A percentile compares a stretch with the other conserved stretches of the same genome.
phyloP scores from a whole-genome alignment of 106 monocot species.

The Narthecium ossifragum region DNA sequence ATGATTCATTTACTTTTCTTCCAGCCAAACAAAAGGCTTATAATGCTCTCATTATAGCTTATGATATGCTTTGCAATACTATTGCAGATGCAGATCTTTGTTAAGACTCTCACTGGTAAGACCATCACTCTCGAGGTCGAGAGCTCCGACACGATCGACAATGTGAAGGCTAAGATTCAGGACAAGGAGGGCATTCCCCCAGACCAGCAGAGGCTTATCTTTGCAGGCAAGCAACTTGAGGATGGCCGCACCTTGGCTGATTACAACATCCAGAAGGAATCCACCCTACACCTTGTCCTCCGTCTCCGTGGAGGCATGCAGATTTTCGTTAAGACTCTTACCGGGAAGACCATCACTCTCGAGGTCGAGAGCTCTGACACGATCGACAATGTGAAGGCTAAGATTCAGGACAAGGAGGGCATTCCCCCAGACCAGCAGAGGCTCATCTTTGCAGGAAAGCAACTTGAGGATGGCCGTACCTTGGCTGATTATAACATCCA shows the following conservation, averaged over 20 bases:
- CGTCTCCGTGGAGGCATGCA: slow-evolving; percentile 45
- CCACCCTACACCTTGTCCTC: slow-evolving; percentile 44
- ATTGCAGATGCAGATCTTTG: slow-evolving; percentile 87
- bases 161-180: slow-evolving; percentile 58
- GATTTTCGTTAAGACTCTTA: slow-evolving; percentile 45
- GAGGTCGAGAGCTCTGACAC: slow-evolving; percentile 46
- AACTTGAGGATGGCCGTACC: slow-evolving; percentile 42
- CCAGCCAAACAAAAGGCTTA: no score
- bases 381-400: slow-evolving; percentile 42
- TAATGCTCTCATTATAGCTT: no score
- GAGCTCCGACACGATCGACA: slow-evolving; percentile 49
- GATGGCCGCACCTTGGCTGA: slow-evolving; percentile 44
- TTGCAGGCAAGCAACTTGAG: slow-evolving; percentile 33
- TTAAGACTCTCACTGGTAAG: slow-evolving; percentile 71
- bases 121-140: slow-evolving; percentile 65
- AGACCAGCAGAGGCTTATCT: slow-evolving; percentile 53
- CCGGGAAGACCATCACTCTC: slow-evolving; percentile 45
- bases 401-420: slow-evolving; percentile 47
- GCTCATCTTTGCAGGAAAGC: slow-evolving; percentile 38
- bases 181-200: slow-evolving; percentile 70
- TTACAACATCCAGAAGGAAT: slow-evolving; percentile 57
- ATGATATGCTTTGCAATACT: no score
- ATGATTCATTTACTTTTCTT: no score
- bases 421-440: slow-evolving; percentile 47
- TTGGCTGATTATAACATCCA: no score